Evolutionary conservation across 129 eudicot genomes (phyloP).

Genomic region (Gnaphalium uliginosum): DNA sequence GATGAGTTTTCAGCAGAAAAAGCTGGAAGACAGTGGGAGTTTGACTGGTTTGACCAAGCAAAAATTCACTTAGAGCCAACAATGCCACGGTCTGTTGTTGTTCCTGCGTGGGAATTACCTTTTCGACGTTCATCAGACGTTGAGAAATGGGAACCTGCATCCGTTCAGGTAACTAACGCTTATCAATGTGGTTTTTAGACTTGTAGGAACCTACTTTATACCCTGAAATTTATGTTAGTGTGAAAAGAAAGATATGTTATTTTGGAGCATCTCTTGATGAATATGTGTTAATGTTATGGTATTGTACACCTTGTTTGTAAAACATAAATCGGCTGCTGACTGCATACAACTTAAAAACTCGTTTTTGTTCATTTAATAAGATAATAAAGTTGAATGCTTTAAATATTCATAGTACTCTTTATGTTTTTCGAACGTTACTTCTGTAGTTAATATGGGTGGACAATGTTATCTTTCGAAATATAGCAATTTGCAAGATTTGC

Average conservation of each 20-base stretch:
- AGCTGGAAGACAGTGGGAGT: slow-evolving; percentile 91
- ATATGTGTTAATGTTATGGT: neutral
- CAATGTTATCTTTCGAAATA: neutral
- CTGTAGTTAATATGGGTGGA: neutral
- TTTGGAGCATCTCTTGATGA: slow-evolving; percentile 4
- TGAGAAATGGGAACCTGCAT: slow-evolving; percentile 76
- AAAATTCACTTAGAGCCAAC: slow-evolving; percentile 73
- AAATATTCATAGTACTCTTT: slow-evolving; percentile 1
- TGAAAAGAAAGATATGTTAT: neutral
- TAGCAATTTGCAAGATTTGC: neutral
- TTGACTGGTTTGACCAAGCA: slow-evolving; percentile 91
- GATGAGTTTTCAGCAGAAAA: slow-evolving; percentile 84
- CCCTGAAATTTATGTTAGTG: neutral
- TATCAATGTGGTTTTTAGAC: neutral
- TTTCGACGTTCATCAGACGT: slow-evolving; percentile 53
- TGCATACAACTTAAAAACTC: neutral
- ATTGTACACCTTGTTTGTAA: neutral
- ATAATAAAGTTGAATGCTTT: neutral
- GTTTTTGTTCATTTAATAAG: neutral
- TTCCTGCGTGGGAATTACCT: slow-evolving; percentile 95
- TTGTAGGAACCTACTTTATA: neutral
- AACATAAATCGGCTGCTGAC: neutral
- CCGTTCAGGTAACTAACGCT: slow-evolving; percentile 58
- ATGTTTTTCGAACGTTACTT: neutral
- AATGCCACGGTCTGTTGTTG: slow-evolving; percentile 73